A percentile compares a stretch with the other conserved stretches of the same genome.
phyloP scores from a whole-genome alignment of 1,284 basidiomycete genomes.

The Ceratobasidium papillatum region DNA sequence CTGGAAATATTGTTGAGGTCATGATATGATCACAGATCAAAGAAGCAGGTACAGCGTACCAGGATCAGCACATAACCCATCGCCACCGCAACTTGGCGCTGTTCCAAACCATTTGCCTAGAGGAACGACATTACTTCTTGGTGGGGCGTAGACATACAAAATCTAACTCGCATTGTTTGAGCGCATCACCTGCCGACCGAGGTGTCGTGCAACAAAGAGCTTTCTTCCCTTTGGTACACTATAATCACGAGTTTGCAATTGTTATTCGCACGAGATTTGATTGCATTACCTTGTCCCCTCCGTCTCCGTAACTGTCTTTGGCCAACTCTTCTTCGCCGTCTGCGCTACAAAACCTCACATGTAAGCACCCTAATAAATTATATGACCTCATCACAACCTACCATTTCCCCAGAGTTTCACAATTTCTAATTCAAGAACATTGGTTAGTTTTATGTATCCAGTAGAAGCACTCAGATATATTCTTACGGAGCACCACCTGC shows the following conservation, averaged over 20 bases:
- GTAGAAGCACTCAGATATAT: background rate
- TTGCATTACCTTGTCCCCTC: background rate
- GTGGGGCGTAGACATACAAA: background rate
- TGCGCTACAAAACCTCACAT: background rate
- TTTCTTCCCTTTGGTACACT: conserved; percentile 1
- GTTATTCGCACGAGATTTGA: background rate
- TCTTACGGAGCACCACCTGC: conserved; percentile 1
- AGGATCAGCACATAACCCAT: conserved; percentile 5
- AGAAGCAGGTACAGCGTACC: background rate
- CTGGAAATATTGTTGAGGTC: no score
- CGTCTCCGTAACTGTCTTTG: background rate
- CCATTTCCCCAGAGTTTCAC: background rate
- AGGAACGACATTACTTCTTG: background rate
- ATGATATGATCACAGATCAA: no score
- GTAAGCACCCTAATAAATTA: no score
- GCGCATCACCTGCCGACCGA: background rate
- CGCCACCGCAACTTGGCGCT: background rate
- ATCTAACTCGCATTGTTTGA: background rate
- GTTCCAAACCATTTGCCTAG: conserved; percentile 22
- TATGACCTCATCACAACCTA: no score
- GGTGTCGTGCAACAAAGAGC: background rate
- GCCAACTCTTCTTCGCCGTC: conserved; percentile 7
- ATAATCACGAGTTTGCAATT: background rate
- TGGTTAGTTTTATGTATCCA: background rate
- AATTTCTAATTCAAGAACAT: background rate